A percentile compares a stretch with the other conserved stretches of the same genome.
Conservation (phyloP, 768 basidiomycete species). For the Boletellus ananiceps region DNA sequence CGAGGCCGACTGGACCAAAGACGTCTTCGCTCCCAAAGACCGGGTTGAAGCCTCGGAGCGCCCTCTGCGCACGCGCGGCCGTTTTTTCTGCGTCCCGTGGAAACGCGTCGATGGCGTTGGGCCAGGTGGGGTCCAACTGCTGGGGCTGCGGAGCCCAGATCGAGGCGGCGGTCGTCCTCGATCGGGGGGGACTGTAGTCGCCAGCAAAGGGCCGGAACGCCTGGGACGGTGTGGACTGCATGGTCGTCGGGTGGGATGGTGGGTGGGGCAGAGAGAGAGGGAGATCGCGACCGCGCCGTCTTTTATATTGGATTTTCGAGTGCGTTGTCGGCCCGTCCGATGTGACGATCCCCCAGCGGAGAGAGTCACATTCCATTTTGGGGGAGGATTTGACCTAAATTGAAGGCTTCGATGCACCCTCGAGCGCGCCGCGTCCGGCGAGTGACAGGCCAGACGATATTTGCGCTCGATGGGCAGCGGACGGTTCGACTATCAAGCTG, state of each 20-base stretch:
- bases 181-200: slow-evolving; percentile 38
- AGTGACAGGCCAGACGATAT: slow-evolving; percentile 23
- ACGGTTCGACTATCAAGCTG: slow-evolving; percentile 23
- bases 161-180: slow-evolving; percentile 46
- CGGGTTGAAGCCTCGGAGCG: slow-evolving; percentile 18
- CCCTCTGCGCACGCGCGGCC: slow-evolving; percentile 28
- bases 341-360: slow-evolving; percentile 30
- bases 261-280: slow-evolving; percentile 35
- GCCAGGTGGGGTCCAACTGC: slow-evolving; percentile 63
- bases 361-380: slow-evolving; percentile 31
- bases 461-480: slow-evolving; percentile 11
- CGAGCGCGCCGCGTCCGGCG: slow-evolving; percentile 16
- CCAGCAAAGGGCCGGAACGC: slow-evolving; percentile 34
- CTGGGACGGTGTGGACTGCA: slow-evolving; percentile 27
- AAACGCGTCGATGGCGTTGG: slow-evolving; percentile 59
- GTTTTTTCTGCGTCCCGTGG: slow-evolving; percentile 47
- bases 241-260: slow-evolving; percentile 30
- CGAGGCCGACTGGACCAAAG: slow-evolving; percentile 51
- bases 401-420: slow-evolving; percentile 29
- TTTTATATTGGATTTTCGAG: slow-evolving; percentile 35
- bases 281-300: slow-evolving; percentile 16
- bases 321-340: slow-evolving; percentile 15
- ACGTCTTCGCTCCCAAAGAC: slow-evolving; percentile 51
- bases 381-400: slow-evolving; percentile 28
- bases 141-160: slow-evolving; percentile 86